Base-by-base conservation (phyloP, 1,284 basidiomycete genomes). In the Rhodotorula sp. region DNA sequence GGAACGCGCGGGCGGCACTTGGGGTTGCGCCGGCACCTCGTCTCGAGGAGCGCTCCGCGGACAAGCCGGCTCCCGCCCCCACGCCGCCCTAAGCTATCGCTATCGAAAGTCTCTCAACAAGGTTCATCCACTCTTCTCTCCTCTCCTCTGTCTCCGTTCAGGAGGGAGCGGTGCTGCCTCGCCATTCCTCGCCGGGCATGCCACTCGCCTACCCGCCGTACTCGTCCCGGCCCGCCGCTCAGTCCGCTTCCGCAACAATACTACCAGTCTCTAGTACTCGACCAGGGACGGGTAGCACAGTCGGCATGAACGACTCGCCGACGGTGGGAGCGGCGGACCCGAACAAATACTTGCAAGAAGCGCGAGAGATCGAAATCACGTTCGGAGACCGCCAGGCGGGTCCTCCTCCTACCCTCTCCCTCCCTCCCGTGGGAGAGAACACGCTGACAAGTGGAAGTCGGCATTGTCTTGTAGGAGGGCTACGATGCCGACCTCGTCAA, bases 401-500 rank as follows among this genome's bases (percentile, higher is more conserved):
- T 49, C 33, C 37, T 29, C 17, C 12, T 17, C 37, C 8, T 42
- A 6, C 30, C 33, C 26, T 0, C 49, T 29, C 24, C 20, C 20
- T n/a, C 18, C 45, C 6, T 46, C 3, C 24, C 0, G 0, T n/a
- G 22, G 17, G 29, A 20, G 48, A 20, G 33, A 20, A 22, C 2
- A 7, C 3, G 18, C 18, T 22, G 10, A 45, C n/a, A 12, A 12
- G 5, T 7, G 18, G n/a, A 26, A 53, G 15, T 15, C 10, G 1
- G 57, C 4, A 6, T 10, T n/a, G 6, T 8, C 1, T 12, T 1
- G 14, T 33, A 66, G 60, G 66, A 67, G 26, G 66, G 66, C 4
- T 67, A 67, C 53, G 66, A 67, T 29, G 37, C 37, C 22, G 46
- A 56, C 20, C 66, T 62, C 26, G 45, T 67, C n/a, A 62, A 67